Evolutionary conservation across 2,329 filamentous ascomycete genomes (phyloP).

Genomic region (Alternaria postmessia): DNA sequence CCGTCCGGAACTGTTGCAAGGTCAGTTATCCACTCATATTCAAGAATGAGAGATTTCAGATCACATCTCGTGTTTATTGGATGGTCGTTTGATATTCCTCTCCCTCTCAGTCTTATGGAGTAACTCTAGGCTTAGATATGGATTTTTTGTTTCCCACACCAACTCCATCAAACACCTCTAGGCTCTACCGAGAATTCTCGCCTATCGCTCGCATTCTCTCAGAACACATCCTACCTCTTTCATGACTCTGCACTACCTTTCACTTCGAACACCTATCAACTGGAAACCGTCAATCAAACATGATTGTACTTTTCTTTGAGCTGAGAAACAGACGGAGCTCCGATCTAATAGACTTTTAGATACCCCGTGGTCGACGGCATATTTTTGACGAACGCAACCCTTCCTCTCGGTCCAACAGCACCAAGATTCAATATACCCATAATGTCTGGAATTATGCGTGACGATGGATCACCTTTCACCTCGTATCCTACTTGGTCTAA

Average conservation of each 20-base stretch:
- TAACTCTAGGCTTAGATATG: too few species aligned
- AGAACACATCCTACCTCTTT: too few species aligned
- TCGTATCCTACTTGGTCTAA: slow-evolving; percentile 13
- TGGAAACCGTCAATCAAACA: background rate
- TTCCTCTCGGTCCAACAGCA: background rate
- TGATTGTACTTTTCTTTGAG: background rate
- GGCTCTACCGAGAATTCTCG: too few species aligned
- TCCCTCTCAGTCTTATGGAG: too few species aligned
- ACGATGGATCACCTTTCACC: background rate
- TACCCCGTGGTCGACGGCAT: background rate
- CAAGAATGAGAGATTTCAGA: background rate
- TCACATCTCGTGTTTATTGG: background rate
- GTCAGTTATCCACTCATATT: background rate
- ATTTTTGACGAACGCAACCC: background rate
- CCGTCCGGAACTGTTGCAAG: background rate
- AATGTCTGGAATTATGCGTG: background rate
- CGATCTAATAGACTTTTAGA: background rate
- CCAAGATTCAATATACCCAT: background rate
- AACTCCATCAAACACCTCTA: too few species aligned
- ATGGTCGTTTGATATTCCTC: background rate
- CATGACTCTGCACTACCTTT: too few species aligned
- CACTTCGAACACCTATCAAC: background rate
- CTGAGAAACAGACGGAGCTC: background rate
- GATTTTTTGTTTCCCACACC: background rate
- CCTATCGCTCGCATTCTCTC: too few species aligned